Evolutionary conservation across 2,329 filamentous ascomycete species (phyloP), one percentile per base, ranked within the genome.

Genomic region (Cytospora piceicola): DNA sequence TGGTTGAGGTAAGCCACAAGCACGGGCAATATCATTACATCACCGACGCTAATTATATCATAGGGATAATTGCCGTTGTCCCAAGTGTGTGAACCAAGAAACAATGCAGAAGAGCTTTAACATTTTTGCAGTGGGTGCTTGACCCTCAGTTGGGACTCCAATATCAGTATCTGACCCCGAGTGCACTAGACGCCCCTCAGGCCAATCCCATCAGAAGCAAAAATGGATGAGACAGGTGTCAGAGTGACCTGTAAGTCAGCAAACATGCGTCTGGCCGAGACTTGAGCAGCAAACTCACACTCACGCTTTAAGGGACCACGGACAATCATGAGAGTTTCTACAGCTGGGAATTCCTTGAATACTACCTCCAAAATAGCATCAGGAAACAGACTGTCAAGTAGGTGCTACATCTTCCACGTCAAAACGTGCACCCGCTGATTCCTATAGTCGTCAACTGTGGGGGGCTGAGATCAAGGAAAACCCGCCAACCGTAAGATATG

Each of bases 1-100:
- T 68, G 67, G 67, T 36, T 68, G 30, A 66, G 67, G 67, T 68
- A 29, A 64, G 64, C 11, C 34, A 6, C 15, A 12, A 27, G 15
- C 30, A 22, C 14, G 4, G 17, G 22, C 36, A 20, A 12, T 32
- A n/a, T 7, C 1, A 2, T 29, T 29, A 51, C 4, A 12, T 22
- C 11, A 24, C 32, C 30, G 42, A n/a, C 4, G 39, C 56, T 68
- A 12, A 68, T 65, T 24, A n/a, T 4, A 14, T 24, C 17, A 24
- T 17, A 89, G 90, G 68, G 90, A 93, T 71, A 90, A 92, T 72
- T 94, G 91, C 72, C 88, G 87, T 66, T 94, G 90, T 73, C 71
- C 76, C 1, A 75, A 79, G 67, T 93, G 91, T 73, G 82, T 90
- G 29, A 89, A 93, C 75, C 84, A 85, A 64, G 85, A 88, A 67